Conservation (phyloP, 495 filamentous ascomycete genomes). For the Hypoxylon fuscum region DNA sequence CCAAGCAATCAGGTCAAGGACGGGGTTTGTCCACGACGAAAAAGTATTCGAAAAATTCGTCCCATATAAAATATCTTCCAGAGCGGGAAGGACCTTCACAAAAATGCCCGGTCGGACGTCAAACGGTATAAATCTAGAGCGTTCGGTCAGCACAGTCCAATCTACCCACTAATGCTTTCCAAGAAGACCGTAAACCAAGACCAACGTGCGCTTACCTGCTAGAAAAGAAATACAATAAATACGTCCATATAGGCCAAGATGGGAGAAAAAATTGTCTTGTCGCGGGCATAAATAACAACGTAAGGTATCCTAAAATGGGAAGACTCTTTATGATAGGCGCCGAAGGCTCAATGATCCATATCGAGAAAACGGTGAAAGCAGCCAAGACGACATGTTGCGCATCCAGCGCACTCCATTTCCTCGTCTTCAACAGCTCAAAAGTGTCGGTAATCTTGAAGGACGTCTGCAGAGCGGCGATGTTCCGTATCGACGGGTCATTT, state of each 20-base stretch:
- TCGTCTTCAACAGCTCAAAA: conserved; percentile 72
- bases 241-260: conserved; percentile 82
- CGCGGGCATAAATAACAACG: conserved; percentile 81
- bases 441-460: conserved; percentile 81
- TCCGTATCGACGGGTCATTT: conserved; percentile 7
- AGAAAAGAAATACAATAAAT: conserved; percentile 87
- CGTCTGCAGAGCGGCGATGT: conserved; percentile 77
- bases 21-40: conserved; percentile 81
- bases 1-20: conserved; percentile 90
- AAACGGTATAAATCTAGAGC: conserved; percentile 77
- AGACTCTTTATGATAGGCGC: conserved; percentile 78
- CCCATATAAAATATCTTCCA: conserved; percentile 96
- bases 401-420: conserved; percentile 87
- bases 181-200: background rate
- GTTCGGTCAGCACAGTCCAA: conserved; percentile 1
- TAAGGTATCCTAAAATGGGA: conserved; percentile 69
- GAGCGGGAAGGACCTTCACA: conserved; percentile 91
- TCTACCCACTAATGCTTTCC: conserved; percentile 13
- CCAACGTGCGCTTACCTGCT: conserved; percentile 76
- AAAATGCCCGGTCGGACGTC: conserved; percentile 90
- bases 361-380: conserved; percentile 78
- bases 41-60: conserved; percentile 96
- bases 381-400: conserved; percentile 82
- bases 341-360: conserved; percentile 74
- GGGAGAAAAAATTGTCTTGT: conserved; percentile 93